These are phyloP conservation scores for Rhizopogon parksii DNA, from an alignment of 1,284 basidiomycete species.

Conservation along the genomic window DNA sequence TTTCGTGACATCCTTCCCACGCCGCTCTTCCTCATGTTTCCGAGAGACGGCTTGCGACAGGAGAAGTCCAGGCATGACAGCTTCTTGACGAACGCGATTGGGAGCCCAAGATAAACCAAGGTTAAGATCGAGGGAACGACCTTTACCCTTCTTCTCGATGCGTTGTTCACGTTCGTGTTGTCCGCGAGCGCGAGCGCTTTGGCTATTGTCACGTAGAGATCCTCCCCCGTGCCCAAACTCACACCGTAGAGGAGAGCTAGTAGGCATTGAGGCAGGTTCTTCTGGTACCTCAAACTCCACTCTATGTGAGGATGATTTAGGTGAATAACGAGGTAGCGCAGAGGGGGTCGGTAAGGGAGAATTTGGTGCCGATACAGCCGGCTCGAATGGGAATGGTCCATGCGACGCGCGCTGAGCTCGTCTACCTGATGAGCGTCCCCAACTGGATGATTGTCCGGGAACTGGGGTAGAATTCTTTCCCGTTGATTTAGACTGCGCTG, in stretches of 20 bases:
- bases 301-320: slow-evolving; percentile 4
- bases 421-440: slow-evolving; percentile 28
- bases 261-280: slow-evolving; percentile 5
- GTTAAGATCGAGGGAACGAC: slow-evolving; percentile 61
- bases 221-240: slow-evolving; percentile 14
- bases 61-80: slow-evolving; percentile 43
- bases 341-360: slow-evolving; percentile 26
- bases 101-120: slow-evolving; percentile 62
- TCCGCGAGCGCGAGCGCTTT: slow-evolving; percentile 8
- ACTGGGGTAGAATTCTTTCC: slow-evolving; percentile 14
- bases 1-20: slow-evolving; percentile 54
- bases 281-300: slow-evolving; percentile 4
- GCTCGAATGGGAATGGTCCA: slow-evolving; percentile 37
- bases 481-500: slow-evolving; percentile 27
- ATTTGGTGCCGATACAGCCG: slow-evolving; percentile 33
- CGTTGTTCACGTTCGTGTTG: slow-evolving; percentile 9
- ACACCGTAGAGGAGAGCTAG: slow-evolving; percentile 9
- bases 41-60: slow-evolving; percentile 17
- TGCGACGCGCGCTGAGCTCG: slow-evolving; percentile 26
- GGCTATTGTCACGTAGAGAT: slow-evolving; percentile 20
- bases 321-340: slow-evolving; percentile 14
- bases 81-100: slow-evolving; percentile 54
- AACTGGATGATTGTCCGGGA: slow-evolving; percentile 23
- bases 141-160: slow-evolving; percentile 37
- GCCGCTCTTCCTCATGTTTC: slow-evolving; percentile 20